Evolutionary conservation across 31 red algal genomes (phyloP).

Genomic region (Odonthalia washingtoniensis): DNA sequence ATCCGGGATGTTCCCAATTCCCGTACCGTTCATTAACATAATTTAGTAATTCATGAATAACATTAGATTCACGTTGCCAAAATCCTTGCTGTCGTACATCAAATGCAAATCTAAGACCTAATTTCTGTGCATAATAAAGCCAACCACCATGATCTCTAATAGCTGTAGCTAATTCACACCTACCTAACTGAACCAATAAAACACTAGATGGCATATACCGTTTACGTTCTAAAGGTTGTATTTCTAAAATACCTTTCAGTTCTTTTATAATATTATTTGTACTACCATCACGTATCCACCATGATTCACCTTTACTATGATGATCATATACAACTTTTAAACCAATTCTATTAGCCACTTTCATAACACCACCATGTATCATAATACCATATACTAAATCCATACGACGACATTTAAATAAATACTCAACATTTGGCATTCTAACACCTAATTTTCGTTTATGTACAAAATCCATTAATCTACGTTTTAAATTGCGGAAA

Average conservation of each 20-base stretch:
- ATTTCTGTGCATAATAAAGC: constrained; percentile 74
- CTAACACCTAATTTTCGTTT: neutral
- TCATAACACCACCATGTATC: constrained; percentile 82
- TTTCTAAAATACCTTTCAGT: constrained; percentile 44
- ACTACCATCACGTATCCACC: constrained; percentile 43
- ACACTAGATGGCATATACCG: constrained; percentile 74
- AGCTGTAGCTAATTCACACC: constrained; percentile 75
- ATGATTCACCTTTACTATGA: constrained; percentile 44
- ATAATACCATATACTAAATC: constrained; percentile 84
- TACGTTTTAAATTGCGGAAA: constrained; percentile 64
- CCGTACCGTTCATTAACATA: constrained; percentile 67
- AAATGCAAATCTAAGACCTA: constrained; percentile 66
- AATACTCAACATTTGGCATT: constrained; percentile 68
- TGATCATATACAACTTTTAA: constrained; percentile 45
- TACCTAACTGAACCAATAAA: constrained; percentile 58
- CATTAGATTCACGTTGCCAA: constrained; percentile 72
- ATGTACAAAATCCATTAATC: constrained; percentile 57
- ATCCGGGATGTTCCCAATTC: constrained; percentile 61
- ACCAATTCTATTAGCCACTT: constrained; percentile 65
- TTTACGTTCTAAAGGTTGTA: constrained; percentile 48
- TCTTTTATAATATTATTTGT: no score
- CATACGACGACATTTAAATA: constrained; percentile 61
- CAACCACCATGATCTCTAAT: constrained; percentile 86
- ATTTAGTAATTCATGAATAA: constrained; percentile 52
- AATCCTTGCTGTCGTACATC: constrained; percentile 66